These are phyloP conservation scores for Globisporangium nodosum DNA, from an alignment of 352 stramenopile genomes.

Conservation along the genomic window DNA sequence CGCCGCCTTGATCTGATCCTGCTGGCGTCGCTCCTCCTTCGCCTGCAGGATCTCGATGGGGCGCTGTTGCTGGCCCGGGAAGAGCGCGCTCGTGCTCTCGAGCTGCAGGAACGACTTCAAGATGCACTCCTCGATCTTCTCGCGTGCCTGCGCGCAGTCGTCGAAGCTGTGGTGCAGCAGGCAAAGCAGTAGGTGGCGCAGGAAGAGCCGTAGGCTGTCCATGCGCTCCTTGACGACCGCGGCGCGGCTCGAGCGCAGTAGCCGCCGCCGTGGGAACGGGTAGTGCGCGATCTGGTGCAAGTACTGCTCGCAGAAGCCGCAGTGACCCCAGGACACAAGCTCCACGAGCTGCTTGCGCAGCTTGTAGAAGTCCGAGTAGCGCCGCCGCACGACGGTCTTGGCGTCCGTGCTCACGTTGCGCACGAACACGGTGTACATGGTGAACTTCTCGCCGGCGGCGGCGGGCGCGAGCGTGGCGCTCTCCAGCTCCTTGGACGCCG, in stretches of 20 bases:
- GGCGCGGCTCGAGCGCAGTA: conserved; percentile 63
- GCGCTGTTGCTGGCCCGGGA: conserved; percentile 45
- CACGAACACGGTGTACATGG: conserved; percentile 84
- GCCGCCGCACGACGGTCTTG: conserved; percentile 71
- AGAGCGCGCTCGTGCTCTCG: conserved; percentile 45
- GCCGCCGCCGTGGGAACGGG: conserved; percentile 66
- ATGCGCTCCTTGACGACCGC: conserved; percentile 82
- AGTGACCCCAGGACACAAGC: conserved; percentile 75
- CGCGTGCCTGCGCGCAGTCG: conserved; percentile 52
- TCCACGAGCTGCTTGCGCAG: conserved; percentile 81
- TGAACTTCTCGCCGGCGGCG: conserved; percentile 56
- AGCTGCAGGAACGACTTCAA: conserved; percentile 76
- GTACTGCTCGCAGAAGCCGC: conserved; percentile 55
- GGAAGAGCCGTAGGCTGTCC: conserved; percentile 73
- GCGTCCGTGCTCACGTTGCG: conserved; percentile 61
- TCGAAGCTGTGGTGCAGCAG: conserved; percentile 69
- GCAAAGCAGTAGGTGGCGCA: conserved; percentile 69
- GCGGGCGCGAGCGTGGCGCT: conserved; percentile 5
- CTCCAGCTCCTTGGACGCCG: conserved; percentile 51
- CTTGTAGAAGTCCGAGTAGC: conserved; percentile 87
- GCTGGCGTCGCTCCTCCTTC: conserved; percentile 66
- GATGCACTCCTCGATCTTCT: conserved; percentile 68
- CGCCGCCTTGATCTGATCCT: conserved; percentile 57
- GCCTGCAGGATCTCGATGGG: conserved; percentile 58
- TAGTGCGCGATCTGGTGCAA: conserved; percentile 67